Evolutionary conservation across 768 basidiomycete species (phyloP).

Genomic region (Chiua virens): DNA sequence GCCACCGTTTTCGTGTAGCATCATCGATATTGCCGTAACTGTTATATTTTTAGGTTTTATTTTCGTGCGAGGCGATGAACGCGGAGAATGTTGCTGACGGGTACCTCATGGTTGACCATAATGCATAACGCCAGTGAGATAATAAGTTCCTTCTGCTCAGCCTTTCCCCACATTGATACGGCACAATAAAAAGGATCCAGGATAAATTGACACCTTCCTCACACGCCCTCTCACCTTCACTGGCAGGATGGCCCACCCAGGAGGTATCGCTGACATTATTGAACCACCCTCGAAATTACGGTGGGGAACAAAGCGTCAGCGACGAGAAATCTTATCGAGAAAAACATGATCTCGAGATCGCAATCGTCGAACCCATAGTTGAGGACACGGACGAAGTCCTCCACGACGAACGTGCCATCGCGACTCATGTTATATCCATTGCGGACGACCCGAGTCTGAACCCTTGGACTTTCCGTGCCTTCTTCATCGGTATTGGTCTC

Average conservation of each 20-base stretch:
- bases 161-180: too few relatives aligned
- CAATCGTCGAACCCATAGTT: conserved; percentile 5
- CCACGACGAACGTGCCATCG: conserved; percentile 46
- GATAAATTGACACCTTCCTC: too few relatives aligned
- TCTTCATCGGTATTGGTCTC: conserved; percentile 55
- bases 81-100: too few relatives aligned
- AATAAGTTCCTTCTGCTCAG: too few relatives aligned
- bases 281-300: neutral
- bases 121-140: too few relatives aligned
- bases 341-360: conserved; percentile 37
- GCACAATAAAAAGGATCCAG: too few relatives aligned
- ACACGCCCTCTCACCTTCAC: too few relatives aligned
- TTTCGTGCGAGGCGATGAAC: too few relatives aligned
- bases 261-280: neutral
- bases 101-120: too few relatives aligned
- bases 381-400: conserved; percentile 27
- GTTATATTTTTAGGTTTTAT: too few relatives aligned
- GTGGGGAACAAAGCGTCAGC: neutral
- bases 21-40: too few relatives aligned
- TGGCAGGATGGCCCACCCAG: conserved; percentile 9
- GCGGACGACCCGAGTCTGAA: conserved; percentile 28
- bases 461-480: conserved; percentile 43
- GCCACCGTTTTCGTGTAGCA: too few relatives aligned
- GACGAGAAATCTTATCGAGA: conserved; percentile 25
- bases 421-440: conserved; percentile 46